Conservation (phyloP, 2,329 filamentous ascomycete species). For the Fusarium papillatum region DNA sequence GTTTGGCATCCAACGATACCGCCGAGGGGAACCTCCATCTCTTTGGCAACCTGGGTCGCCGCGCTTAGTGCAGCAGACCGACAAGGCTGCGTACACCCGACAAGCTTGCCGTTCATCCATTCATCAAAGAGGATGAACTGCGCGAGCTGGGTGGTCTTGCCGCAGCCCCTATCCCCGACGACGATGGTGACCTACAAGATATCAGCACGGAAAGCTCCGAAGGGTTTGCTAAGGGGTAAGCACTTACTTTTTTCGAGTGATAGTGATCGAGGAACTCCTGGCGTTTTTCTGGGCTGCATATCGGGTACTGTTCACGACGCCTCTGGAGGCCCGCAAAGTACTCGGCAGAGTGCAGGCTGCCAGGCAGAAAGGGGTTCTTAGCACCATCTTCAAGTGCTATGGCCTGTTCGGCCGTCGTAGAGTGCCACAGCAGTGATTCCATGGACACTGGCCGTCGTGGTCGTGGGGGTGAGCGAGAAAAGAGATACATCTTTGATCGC, state of each 20-base stretch:
- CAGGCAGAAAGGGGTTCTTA: neutral
- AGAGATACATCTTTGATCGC: neutral
- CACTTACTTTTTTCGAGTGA: neutral
- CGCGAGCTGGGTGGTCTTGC: neutral
- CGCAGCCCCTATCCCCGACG: neutral
- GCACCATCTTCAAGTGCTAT: neutral
- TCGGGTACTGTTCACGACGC: neutral
- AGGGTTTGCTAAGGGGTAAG: neutral
- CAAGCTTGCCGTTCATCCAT: neutral
- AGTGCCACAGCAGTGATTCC: neutral
- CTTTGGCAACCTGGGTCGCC: neutral
- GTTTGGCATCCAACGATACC: neutral
- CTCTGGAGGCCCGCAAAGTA: neutral
- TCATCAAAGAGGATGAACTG: neutral
- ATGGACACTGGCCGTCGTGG: neutral
- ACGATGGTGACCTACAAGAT: neutral
- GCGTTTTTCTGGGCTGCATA: neutral
- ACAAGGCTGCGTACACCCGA: neutral
- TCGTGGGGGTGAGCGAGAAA: neutral
- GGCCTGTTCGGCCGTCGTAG: neutral
- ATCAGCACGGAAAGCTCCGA: neutral
- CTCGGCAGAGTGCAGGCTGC: neutral
- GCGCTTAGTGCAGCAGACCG: neutral
- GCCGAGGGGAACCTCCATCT: neutral
- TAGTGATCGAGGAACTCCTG: neutral